Evolutionary conservation across 805 yeast genomes (phyloP).

Genomic region (Cyberlindnera petersonii): DNA sequence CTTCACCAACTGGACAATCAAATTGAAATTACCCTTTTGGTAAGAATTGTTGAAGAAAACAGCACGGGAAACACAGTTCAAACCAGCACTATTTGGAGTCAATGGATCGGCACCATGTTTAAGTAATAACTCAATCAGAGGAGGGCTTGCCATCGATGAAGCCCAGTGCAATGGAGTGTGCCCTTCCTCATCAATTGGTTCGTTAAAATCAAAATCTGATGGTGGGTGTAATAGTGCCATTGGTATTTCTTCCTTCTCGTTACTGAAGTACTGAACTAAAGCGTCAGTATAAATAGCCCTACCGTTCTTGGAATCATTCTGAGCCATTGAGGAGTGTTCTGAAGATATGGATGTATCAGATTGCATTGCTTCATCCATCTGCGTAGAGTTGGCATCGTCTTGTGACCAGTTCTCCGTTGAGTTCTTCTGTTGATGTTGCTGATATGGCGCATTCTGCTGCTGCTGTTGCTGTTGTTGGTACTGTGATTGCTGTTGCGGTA

Average conservation of each 20-base stretch:
- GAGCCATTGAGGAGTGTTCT: slow-evolving; percentile 26
- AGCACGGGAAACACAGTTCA: slow-evolving; percentile 66
- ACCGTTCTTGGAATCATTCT: slow-evolving; percentile 11
- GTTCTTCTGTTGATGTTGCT: slow-evolving; percentile 26
- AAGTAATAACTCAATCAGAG: slow-evolving; percentile 53
- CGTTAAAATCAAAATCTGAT: slow-evolving; percentile 57
- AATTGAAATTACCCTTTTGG: slow-evolving; percentile 56
- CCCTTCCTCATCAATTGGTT: slow-evolving; percentile 73
- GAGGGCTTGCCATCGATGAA: slow-evolving; percentile 67
- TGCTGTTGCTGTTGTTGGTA: slow-evolving; percentile 18
- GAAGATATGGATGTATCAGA: slow-evolving; percentile 41
- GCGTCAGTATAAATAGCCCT: slow-evolving; percentile 38
- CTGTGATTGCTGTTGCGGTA: slow-evolving; percentile 12
- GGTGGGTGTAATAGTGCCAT: slow-evolving; percentile 52
- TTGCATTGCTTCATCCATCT: slow-evolving; percentile 32
- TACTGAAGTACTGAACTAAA: slow-evolving; percentile 50
- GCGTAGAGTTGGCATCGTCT: slow-evolving; percentile 29
- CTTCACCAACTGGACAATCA: slow-evolving; percentile 56
- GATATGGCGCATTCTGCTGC: slow-evolving; percentile 14
- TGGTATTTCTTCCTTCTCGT: slow-evolving; percentile 29
- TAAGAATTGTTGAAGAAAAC: slow-evolving; percentile 69
- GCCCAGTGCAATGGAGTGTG: slow-evolving; percentile 87
- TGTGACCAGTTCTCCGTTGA: slow-evolving; percentile 31
- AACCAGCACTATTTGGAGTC: slow-evolving; percentile 50
- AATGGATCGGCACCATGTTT: slow-evolving; percentile 60